Conservation (phyloP, 2,329 filamentous ascomycete genomes). For the Aspergillus udagawae region DNA sequence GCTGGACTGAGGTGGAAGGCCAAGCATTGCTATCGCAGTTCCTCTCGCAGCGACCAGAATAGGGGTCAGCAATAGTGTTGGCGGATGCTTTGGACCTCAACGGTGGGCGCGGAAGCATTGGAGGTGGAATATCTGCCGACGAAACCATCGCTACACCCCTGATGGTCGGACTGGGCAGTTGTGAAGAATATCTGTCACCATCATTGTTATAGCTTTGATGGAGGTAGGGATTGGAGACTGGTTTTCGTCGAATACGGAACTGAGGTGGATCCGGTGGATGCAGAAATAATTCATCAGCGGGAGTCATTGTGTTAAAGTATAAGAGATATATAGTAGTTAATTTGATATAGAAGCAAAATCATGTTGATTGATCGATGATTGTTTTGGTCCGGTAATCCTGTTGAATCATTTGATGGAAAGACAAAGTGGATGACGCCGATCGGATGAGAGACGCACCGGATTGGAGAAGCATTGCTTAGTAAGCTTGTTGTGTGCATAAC, state of each 20-base stretch:
- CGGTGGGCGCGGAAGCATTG: background rate
- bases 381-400: background rate
- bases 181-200: background rate
- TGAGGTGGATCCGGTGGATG: background rate
- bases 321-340: background rate
- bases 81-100: background rate
- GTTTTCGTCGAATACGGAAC: slow-evolving; percentile 4
- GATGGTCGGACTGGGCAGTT: background rate
- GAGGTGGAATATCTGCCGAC: background rate
- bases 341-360: background rate
- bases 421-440: background rate
- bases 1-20: slow-evolving; percentile 2
- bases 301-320: background rate
- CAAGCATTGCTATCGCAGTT: background rate
- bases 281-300: background rate
- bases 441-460: too few relatives aligned
- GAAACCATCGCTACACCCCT: background rate
- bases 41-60: background rate
- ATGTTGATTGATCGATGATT: background rate
- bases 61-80: background rate
- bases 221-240: background rate
- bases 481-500: too few relatives aligned
- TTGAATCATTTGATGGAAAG: background rate
- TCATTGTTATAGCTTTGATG: background rate
- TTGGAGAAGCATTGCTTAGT: too few relatives aligned